Conservation (phyloP, 2,329 filamentous ascomycete species). For the Fusarium coffeatum region DNA sequence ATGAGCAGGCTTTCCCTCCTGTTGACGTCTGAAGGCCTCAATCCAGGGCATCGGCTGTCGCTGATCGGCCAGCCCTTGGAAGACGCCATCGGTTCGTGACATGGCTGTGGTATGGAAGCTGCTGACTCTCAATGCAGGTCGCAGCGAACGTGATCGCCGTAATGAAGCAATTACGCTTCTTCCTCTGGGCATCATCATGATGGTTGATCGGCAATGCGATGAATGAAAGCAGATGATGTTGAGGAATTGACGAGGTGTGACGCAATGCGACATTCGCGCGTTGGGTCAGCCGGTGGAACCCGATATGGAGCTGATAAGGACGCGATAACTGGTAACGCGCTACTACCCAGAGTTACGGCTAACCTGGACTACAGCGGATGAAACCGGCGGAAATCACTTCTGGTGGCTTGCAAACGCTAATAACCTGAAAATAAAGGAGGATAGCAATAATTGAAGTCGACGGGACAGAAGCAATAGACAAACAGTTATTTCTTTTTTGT, state of each 20-base stretch:
- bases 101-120: constrained; percentile 36
- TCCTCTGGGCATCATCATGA: constrained; percentile 24
- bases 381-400: no score
- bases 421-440: not conserved
- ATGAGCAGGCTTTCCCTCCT: constrained; percentile 30
- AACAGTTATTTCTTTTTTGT: no score
- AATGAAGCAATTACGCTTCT: constrained; percentile 14
- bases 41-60: constrained; percentile 47
- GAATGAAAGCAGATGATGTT: not conserved
- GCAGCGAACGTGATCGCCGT: not conserved
- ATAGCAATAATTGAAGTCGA: no score
- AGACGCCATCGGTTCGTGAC: constrained; percentile 46
- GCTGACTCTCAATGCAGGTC: not conserved
- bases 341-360: not conserved
- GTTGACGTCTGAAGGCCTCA: constrained; percentile 43
- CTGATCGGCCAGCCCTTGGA: constrained; percentile 43
- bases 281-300: constrained; percentile 4
- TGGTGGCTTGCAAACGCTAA: no score
- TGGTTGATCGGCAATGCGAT: not conserved
- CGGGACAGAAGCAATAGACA: no score
- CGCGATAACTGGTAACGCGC: not conserved
- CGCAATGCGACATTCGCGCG: constrained; percentile 12
- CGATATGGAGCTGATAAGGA: constrained; percentile 7
- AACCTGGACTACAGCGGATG: not conserved
- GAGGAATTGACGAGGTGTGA: constrained; percentile 18